Evolutionary conservation across 306 rosid species (phyloP).

Genomic region (Begonia fuchsioides): DNA sequence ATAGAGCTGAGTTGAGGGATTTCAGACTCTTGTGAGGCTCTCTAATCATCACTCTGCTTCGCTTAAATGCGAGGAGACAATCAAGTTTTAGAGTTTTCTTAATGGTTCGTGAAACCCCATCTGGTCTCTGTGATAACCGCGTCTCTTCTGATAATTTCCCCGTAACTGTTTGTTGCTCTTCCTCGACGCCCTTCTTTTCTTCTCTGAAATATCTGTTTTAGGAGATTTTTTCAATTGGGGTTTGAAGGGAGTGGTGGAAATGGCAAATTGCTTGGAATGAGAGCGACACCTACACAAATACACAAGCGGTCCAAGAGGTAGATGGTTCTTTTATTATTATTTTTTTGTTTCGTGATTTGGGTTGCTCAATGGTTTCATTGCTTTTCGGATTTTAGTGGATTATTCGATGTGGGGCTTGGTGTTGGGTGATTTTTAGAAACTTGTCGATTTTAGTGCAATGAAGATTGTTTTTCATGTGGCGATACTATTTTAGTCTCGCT

Average conservation of each 20-base stretch:
- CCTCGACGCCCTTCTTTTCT: neutral
- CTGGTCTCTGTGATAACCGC: constrained; percentile 17
- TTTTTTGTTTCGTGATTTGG: constrained; percentile 8
- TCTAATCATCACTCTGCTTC: constrained; percentile 18
- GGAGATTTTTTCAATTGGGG: constrained; percentile 40
- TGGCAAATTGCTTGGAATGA: constrained; percentile 37
- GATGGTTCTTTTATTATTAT: constrained; percentile 1
- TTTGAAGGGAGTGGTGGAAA: constrained; percentile 25
- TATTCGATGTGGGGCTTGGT: too few relatives aligned
- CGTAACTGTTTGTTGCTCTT: constrained; percentile 16
- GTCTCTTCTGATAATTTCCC: constrained; percentile 7
- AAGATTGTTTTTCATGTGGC: too few relatives aligned
- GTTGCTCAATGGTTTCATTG: constrained; percentile 3
- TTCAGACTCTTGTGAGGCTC: constrained; percentile 19
- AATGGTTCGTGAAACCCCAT: constrained; percentile 13
- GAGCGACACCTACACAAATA: constrained; percentile 21
- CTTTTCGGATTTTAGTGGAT: neutral
- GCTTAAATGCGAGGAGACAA: constrained; percentile 19
- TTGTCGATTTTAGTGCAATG: too few relatives aligned
- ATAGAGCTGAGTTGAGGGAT: constrained; percentile 6
- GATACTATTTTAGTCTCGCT: too few relatives aligned
- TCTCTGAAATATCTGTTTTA: constrained; percentile 13
- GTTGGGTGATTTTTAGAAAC: too few relatives aligned
- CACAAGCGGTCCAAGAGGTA: constrained; percentile 83
- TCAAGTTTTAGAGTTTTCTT: constrained; percentile 19